Base-by-base conservation (phyloP, 441 rosid genomes). In the Viola pubescens region DNA sequence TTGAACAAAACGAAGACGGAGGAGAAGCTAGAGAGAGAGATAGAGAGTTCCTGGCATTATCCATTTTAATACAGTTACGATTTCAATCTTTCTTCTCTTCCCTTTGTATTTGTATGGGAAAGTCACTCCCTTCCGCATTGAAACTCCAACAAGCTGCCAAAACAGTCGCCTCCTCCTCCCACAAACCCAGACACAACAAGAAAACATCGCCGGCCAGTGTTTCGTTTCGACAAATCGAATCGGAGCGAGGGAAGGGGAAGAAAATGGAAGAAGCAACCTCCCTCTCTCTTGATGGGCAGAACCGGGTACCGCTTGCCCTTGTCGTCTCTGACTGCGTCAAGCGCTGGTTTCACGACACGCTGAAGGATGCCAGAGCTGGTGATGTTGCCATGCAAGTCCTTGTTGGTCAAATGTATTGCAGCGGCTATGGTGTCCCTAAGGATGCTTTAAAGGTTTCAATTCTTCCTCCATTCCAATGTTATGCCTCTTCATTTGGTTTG, bases 361-460 rank as follows among this genome's bases (percentile, higher is more conserved):
- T 86, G 9, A 80, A 65, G 70, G 95, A 82, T 58, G 98, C 96
- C 34, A 77, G 79, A 61, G 77, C 87, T 12, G 98, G 96, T 0
- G 92, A 91, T 60, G 72, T 58, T 52, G 60, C 81, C 46, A 91
- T 88, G 96, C 95, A 88, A 75, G 77, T 91, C 34, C 74, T 91
- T 57, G 95, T 91, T 7, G 98, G 89, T 1, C 98, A 88, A 79
- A 88, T 91, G 98, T 88, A 91, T 72, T 73, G 70, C 48, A 78
- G 68, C 54, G 98, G 96, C 60, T 86, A 82, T 72, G 98, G 98
- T 6, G 84, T 91, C 64, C 70, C 88, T 2, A 77, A 76, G 80
- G 88, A 91, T 62, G 69, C 82, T 37, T 76, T 71, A 59, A 86
- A 88, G 96, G 98, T 85, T 58, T 45, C 9, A 11, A 41, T 9